These are phyloP conservation scores for Scheffersomyces cryptocercus DNA, from an alignment of 1,139 yeast species.

Conservation along the genomic window DNA sequence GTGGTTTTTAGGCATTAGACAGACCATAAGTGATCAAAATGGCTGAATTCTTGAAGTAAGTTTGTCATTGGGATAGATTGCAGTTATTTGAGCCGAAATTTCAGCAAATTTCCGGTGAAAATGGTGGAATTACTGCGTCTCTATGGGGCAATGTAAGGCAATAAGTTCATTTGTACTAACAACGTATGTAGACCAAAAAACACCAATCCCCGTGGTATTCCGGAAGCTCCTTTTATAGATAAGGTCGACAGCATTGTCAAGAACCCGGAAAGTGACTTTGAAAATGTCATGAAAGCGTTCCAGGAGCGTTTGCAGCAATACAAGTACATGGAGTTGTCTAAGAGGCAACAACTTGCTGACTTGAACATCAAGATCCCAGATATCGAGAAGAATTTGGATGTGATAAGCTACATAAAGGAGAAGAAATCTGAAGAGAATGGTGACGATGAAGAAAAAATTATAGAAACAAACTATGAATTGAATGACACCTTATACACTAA, in stretches of 20 bases:
- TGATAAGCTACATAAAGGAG: slow-evolving; percentile 60
- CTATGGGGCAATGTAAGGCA: background rate
- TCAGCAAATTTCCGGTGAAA: too few relatives aligned
- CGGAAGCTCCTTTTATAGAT: slow-evolving; percentile 93
- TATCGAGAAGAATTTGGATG: slow-evolving; percentile 76
- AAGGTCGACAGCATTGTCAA: slow-evolving; percentile 74
- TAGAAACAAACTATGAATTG: slow-evolving; percentile 80
- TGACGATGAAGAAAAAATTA: slow-evolving; percentile 32
- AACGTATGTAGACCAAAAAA: slow-evolving; percentile 43
- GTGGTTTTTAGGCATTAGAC: too few relatives aligned
- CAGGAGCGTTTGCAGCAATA: slow-evolving; percentile 82
- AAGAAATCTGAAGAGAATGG: slow-evolving; percentile 35
- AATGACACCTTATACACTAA: slow-evolving; percentile 89
- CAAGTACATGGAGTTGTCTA: slow-evolving; percentile 85
- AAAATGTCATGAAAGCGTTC: slow-evolving; percentile 63
- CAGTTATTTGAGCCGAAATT: too few relatives aligned
- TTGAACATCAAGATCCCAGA: slow-evolving; percentile 83
- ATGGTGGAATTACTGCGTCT: background rate
- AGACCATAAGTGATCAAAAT: slow-evolving; percentile 4
- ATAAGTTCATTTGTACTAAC: slow-evolving; percentile 18
- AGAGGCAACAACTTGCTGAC: slow-evolving; percentile 65
- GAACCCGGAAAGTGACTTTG: slow-evolving; percentile 68
- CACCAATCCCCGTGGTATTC: slow-evolving; percentile 89
- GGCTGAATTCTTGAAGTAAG: slow-evolving; percentile 18
- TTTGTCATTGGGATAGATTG: background rate